phyloP scores from a whole-genome alignment of 805 yeast species.

The Wickerhamiella sorbophila region DNA sequence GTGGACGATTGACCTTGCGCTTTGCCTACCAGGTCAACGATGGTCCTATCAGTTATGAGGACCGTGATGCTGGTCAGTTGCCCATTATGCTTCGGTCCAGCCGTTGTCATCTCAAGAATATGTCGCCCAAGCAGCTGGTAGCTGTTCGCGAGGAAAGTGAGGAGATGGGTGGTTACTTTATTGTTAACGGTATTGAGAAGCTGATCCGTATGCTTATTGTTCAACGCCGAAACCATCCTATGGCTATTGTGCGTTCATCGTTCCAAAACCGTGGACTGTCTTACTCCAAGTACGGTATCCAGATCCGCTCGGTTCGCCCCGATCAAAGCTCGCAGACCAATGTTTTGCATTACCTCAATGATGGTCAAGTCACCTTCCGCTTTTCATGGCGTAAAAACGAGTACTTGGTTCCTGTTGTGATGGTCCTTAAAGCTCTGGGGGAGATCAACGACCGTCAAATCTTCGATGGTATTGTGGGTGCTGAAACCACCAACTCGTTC shows the following conservation, averaged over 20 bases:
- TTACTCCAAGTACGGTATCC: constrained; percentile 82
- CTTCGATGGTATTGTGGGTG: constrained; percentile 89
- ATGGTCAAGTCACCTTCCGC: constrained; percentile 92
- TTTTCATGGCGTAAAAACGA: constrained; percentile 97
- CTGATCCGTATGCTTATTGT: constrained; percentile 94
- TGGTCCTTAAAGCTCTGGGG: constrained; percentile 78
- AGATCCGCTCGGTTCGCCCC: constrained; percentile 84
- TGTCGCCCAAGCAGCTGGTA: constrained; percentile 74
- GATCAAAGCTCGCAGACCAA: constrained; percentile 97
- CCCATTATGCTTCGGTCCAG: constrained; percentile 87
- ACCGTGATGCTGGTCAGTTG: constrained; percentile 79
- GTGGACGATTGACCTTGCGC: constrained; percentile 63
- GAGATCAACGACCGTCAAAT: constrained; percentile 91
- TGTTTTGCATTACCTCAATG: constrained; percentile 87
- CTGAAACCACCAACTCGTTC: constrained; percentile 76
- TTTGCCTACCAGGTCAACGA: constrained; percentile 79
- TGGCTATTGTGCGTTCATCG: constrained; percentile 93
- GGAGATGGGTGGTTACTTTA: constrained; percentile 92
- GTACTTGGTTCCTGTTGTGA: constrained; percentile 80
- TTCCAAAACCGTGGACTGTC: constrained; percentile 88
- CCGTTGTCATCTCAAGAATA: constrained; percentile 75
- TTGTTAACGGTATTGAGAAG: constrained; percentile 94
- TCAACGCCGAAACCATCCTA: constrained; percentile 93
- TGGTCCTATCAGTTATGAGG: constrained; percentile 64
- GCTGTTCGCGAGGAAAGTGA: constrained; percentile 76